These are phyloP conservation scores for Adansonia digitata DNA, from an alignment of 345 rosid species.

Conservation along the genomic window DNA sequence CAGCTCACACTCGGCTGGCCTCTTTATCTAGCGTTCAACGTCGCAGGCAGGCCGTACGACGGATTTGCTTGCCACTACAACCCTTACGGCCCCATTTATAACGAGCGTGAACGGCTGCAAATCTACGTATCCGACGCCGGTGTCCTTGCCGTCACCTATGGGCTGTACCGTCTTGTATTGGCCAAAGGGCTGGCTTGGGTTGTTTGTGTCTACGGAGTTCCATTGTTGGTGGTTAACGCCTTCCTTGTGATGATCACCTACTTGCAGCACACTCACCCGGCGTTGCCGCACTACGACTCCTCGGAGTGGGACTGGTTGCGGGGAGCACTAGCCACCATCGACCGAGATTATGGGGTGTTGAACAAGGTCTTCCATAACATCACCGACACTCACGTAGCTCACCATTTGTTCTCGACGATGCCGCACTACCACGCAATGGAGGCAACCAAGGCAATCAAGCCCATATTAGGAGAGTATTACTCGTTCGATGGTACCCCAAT, in stretches of 20 bases:
- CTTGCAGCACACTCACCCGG: conserved; percentile 1
- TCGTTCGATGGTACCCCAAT: background rate
- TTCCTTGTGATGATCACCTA: conserved; percentile 4
- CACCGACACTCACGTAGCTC: background rate
- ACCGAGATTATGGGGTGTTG: conserved; percentile 2
- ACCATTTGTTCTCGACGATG: conserved; percentile 3
- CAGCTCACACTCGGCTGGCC: conserved; percentile 87
- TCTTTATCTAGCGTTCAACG: conserved; percentile 70
- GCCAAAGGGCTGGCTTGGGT: conserved; percentile 58
- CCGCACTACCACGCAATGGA: conserved; percentile 40
- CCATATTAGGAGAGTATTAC: background rate
- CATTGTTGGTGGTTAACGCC: background rate
- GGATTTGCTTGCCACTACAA: conserved; percentile 72
- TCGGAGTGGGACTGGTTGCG: conserved; percentile 4
- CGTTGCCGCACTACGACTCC: background rate
- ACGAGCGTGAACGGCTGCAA: conserved; percentile 66
- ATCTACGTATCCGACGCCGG: conserved; percentile 74
- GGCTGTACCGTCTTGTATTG: conserved; percentile 45
- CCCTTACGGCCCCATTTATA: conserved; percentile 74
- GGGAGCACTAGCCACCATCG: background rate
- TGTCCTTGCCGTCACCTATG: conserved; percentile 45
- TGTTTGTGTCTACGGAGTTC: background rate
- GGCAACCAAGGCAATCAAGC: conserved; percentile 76
- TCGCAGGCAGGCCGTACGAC: conserved; percentile 70
- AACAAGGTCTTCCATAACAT: conserved; percentile 6